These are phyloP conservation scores for Zasmidium angulare DNA, from an alignment of 2,329 filamentous ascomycete species.

Conservation along the genomic window DNA sequence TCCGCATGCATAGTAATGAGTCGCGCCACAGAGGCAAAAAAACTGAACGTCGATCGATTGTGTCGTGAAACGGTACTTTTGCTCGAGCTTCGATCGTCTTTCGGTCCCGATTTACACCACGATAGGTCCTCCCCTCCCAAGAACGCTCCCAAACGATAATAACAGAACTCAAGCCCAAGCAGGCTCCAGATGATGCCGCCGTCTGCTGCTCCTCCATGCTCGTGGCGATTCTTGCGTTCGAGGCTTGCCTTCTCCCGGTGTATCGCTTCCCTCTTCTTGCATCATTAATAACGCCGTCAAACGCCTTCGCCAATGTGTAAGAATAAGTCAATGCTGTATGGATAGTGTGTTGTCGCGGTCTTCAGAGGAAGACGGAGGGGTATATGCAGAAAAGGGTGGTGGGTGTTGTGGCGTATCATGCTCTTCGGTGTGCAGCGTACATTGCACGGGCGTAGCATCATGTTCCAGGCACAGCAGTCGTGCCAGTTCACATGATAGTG, in stretches of 20 bases:
- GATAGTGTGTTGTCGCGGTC: neutral
- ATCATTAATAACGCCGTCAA: neutral
- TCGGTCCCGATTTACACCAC: neutral
- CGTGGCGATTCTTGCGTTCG: neutral
- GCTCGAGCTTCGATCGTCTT: neutral
- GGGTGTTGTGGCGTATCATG: neutral
- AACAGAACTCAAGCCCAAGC: neutral
- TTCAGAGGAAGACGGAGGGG: neutral
- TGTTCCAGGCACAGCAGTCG: too few relatives aligned
- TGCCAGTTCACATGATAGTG: slow-evolving; percentile 19
- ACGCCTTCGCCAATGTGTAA: neutral
- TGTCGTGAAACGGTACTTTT: neutral
- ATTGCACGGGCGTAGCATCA: too few relatives aligned
- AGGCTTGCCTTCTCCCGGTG: neutral
- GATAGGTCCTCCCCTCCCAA: neutral
- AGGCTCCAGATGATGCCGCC: neutral
- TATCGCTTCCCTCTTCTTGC: neutral
- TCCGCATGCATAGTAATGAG: neutral
- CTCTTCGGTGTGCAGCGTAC: neutral
- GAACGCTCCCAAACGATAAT: neutral
- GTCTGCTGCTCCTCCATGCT: neutral
- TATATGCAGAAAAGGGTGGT: neutral
- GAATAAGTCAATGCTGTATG: neutral
- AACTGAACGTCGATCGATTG: neutral
- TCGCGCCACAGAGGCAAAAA: too few relatives aligned